Evolutionary conservation across 345 rosid genomes (phyloP), one percentile per base, ranked within the genome.

Genomic region (Rhizophora apiculata): DNA sequence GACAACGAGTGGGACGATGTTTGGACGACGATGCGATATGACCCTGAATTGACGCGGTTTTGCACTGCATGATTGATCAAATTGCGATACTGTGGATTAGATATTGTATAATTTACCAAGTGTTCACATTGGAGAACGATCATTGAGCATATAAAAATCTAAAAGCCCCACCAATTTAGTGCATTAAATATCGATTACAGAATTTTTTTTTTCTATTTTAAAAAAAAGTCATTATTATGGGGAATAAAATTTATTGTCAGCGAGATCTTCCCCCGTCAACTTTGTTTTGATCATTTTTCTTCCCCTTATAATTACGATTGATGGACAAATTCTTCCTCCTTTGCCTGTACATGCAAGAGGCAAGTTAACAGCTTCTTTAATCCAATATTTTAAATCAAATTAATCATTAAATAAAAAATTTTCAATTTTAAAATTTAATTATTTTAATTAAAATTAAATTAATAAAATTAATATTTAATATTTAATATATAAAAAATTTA

Each of bases 21-120:
- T 60, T 13, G 9, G 43, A 16, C 26, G 29, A 29, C 10, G 16
- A 37, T 36, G 16, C 11, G 72, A 71, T 24, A 70, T 60, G 76
- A 70, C 46, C 55, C 36, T 54, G 82, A 75, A 60, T 34, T 63
- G 80, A 70, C 46, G 8, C 11, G 2, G n/a, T 57, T 59, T 54
- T 20, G 26, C 54, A 19, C 52, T 71, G 52, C 30, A 43, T 59
- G 48, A 27, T 60, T 46, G 4, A 56, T 22, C 9, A 13, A 26
- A 22, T 49, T 27, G 56, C 51, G 31, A 52, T 53, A 15, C 5
- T 43, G 3, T 59, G 56, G 2, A 31, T 34, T 55, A 57, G 21
- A 62, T 3, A 13, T 70, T 46, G 49, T 2, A 31, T 20, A 5
- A 22, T 68, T n/a, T n/a, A 52, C 60, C 31, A 22, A 60, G 39